phyloP scores from a whole-genome alignment of 345 rosid genomes.

The Corchorus capsularis region DNA sequence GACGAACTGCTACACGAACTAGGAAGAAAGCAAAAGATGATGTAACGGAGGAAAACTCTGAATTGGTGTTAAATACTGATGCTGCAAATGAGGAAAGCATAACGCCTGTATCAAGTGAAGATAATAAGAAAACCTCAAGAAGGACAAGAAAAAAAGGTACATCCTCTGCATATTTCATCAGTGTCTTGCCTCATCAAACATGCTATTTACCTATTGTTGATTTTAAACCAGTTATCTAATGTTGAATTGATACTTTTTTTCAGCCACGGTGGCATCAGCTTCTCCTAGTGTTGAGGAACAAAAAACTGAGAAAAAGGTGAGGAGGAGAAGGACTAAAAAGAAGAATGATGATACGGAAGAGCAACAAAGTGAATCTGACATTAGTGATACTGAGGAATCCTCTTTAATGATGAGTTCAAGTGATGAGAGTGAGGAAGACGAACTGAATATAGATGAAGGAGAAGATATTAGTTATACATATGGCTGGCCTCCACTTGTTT shows the following conservation, averaged over 20 bases:
- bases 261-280: constrained; percentile 41
- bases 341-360: constrained; percentile 43
- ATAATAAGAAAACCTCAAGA: constrained; percentile 31
- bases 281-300: constrained; percentile 45
- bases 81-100: constrained; percentile 33
- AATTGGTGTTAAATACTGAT: constrained; percentile 27
- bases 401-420: constrained; percentile 34
- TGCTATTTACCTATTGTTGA: neutral
- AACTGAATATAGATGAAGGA: constrained; percentile 52
- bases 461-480: constrained; percentile 73
- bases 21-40: constrained; percentile 57
- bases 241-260: constrained; percentile 15
- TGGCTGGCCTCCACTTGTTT: constrained; percentile 96
- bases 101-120: constrained; percentile 27
- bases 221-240: neutral
- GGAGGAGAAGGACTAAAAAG: constrained; percentile 41
- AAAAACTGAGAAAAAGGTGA: constrained; percentile 54
- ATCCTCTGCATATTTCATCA: neutral
- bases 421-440: constrained; percentile 64
- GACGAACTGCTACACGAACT: constrained; percentile 42
- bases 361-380: constrained; percentile 45
- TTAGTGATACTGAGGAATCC: constrained; percentile 47
- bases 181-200: constrained; percentile 13
- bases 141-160: constrained; percentile 57
- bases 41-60: constrained; percentile 39